Percentiles rank a stretch among this genome's conserved stretches.
phyloP scores from a whole-genome alignment of 2,329 filamentous ascomycete species.

The Alternaria hordeiaustralica region DNA sequence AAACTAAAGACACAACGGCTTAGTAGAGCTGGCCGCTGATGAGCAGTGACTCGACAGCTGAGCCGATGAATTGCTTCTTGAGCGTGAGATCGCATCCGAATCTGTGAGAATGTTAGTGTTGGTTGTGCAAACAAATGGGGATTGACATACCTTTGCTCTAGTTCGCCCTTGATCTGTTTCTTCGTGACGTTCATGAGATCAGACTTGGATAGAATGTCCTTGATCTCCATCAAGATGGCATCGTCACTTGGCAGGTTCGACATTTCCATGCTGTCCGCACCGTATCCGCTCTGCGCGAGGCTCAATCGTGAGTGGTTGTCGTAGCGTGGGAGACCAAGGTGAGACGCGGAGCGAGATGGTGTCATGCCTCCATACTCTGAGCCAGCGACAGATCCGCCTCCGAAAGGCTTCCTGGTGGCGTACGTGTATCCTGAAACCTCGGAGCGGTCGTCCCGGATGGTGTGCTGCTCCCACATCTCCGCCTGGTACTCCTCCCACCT shows the following conservation, averaged over 20 bases:
- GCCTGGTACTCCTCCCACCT: constrained; percentile 99
- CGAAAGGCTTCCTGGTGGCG: constrained; percentile 75
- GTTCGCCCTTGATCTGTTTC: constrained; percentile 94
- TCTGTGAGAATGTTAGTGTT: constrained; percentile 33
- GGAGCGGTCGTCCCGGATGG: constrained; percentile 79
- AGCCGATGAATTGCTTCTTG: constrained; percentile 84
- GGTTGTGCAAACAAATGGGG: neutral
- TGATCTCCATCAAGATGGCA: constrained; percentile 87
- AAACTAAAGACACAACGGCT: neutral
- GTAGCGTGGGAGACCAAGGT: constrained; percentile 64
- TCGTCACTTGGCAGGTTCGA: constrained; percentile 85
- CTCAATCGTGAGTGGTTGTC: constrained; percentile 49
- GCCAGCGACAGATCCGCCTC: constrained; percentile 55
- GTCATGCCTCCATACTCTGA: constrained; percentile 68
- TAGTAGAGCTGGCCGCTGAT: constrained; percentile 31
- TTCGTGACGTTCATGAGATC: constrained; percentile 99
- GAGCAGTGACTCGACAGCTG: constrained; percentile 39
- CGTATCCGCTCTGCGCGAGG: constrained; percentile 66
- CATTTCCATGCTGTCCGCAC: constrained; percentile 69
- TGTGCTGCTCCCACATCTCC: constrained; percentile 96
- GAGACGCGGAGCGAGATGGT: constrained; percentile 63
- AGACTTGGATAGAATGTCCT: constrained; percentile 87
- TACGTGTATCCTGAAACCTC: constrained; percentile 95
- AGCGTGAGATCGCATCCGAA: constrained; percentile 87
- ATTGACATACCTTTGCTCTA: constrained; percentile 71